Percentiles rank a stretch among this genome's conserved stretches.
Evolutionary conservation across 306 rosid species (phyloP).

Genomic region (Acacia crassicarpa): DNA sequence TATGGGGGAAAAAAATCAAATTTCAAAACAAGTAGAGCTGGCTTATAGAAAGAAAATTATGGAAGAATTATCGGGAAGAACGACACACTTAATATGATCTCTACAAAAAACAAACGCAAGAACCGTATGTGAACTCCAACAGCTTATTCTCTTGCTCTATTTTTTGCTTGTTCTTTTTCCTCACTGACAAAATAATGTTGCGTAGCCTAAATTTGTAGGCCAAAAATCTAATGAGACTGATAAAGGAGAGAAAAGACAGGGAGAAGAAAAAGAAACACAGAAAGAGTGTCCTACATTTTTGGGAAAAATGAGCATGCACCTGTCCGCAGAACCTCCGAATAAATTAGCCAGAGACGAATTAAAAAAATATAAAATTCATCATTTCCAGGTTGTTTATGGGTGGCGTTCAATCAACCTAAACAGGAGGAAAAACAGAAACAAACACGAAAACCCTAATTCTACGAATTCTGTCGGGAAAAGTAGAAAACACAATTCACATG

Average conservation of each 20-base stretch:
- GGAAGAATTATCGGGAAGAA: neutral
- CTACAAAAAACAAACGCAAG: neutral
- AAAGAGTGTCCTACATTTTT: neutral
- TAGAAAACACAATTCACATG: neutral
- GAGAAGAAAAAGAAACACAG: neutral
- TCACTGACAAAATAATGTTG: neutral
- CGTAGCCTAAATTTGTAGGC: neutral
- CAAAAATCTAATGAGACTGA: neutral
- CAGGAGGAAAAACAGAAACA: neutral
- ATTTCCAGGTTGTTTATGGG: neutral
- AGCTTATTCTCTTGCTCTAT: neutral
- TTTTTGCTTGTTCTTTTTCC: neutral
- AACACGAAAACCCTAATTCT: conserved; percentile 21
- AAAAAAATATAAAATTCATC: neutral
- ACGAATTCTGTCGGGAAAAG: neutral
- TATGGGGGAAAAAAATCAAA: neutral
- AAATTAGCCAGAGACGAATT: neutral
- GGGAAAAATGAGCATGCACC: neutral
- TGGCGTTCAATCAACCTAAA: neutral
- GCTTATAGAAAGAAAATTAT: neutral
- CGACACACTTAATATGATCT: neutral
- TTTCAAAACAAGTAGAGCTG: neutral
- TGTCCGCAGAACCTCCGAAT: neutral
- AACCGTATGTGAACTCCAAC: neutral
- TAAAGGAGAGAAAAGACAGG: neutral